Evolutionary conservation across 495 filamentous ascomycete species (phyloP).

Genomic region (Trypethelium eluteriae): DNA sequence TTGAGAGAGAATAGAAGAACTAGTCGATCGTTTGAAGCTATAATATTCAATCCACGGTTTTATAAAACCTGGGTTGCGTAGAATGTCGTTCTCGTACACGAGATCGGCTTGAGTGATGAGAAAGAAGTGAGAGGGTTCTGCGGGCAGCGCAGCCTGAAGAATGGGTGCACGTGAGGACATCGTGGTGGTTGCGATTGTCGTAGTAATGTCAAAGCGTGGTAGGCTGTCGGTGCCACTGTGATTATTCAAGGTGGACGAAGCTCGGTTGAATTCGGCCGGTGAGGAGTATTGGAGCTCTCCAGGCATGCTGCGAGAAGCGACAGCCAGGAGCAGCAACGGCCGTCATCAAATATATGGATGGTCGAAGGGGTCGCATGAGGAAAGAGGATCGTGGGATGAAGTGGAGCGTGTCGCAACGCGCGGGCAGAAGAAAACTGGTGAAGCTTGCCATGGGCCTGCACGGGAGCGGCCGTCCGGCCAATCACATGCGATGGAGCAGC

Average conservation of each 20-base stretch:
- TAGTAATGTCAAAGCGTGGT: background rate
- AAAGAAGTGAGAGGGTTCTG: conserved; percentile 30
- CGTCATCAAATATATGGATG: background rate
- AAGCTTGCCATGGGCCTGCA: background rate
- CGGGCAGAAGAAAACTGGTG: background rate
- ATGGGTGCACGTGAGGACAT: background rate
- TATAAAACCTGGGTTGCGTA: conserved; percentile 74
- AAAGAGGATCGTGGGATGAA: background rate
- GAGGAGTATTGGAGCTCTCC: background rate
- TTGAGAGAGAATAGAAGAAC: conserved; percentile 70
- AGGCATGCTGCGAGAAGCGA: background rate
- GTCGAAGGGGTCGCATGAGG: background rate
- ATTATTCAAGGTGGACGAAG: background rate
- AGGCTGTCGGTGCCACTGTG: background rate
- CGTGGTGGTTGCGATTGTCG: background rate
- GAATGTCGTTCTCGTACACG: conserved; percentile 91
- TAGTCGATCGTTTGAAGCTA: conserved; percentile 83
- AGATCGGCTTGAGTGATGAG: conserved; percentile 73
- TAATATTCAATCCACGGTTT: conserved; percentile 97
- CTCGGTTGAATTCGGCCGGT: too few species aligned
- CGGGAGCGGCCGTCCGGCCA: background rate
- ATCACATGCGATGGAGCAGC: background rate
- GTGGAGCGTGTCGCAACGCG: conserved; percentile 2
- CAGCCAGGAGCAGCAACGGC: background rate
- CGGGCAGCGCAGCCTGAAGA: background rate